phyloP scores from a whole-genome alignment of 768 basidiomycete species.

The Kondoa malvinella region DNA sequence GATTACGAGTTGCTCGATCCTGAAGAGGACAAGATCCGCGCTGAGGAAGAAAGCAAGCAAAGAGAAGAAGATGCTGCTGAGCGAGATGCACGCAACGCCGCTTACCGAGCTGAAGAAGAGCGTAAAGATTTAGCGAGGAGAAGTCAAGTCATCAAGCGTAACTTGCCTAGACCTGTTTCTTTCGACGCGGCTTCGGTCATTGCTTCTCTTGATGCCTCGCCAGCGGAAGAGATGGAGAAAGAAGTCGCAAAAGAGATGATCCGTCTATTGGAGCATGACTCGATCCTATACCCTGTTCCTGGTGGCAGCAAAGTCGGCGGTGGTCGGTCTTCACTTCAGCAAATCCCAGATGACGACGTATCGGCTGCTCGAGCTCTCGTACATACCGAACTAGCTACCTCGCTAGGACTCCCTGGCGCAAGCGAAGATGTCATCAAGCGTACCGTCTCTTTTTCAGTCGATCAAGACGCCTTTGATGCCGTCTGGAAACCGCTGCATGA shows the following conservation, averaged over 20 bases:
- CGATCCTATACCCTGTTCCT: conserved; percentile 68
- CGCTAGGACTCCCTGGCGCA: conserved; percentile 72
- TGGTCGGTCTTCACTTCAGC: conserved; percentile 40
- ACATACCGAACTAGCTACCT: conserved; percentile 58
- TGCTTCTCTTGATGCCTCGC: conserved; percentile 36
- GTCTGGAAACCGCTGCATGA: conserved; percentile 36
- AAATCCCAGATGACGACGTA: conserved; percentile 62
- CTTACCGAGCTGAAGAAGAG: conserved; percentile 57
- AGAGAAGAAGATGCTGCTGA: conserved; percentile 70
- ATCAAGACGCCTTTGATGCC: conserved; percentile 39
- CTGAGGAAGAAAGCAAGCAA: conserved; percentile 36
- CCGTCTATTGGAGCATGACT: conserved; percentile 65
- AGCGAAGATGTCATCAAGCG: conserved; percentile 59
- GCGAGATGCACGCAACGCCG: conserved; percentile 56
- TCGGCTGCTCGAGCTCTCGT: conserved; percentile 52
- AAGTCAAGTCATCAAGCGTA: conserved; percentile 60
- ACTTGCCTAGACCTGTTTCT: conserved; percentile 68
- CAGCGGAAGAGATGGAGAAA: conserved; percentile 33
- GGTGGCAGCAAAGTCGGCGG: conserved; percentile 65
- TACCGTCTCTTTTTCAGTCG: conserved; percentile 49
- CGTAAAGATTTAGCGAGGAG: conserved; percentile 60
- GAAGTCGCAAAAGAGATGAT: conserved; percentile 47
- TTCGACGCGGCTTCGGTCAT: conserved; percentile 55
- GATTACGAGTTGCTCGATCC: conserved; percentile 89
- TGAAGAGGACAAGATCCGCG: conserved; percentile 48